Percentiles rank a stretch among this genome's conserved stretches.
Evolutionary conservation across 2,329 filamentous ascomycete species (phyloP).

Genomic region (Colletotrichum theobromicola): DNA sequence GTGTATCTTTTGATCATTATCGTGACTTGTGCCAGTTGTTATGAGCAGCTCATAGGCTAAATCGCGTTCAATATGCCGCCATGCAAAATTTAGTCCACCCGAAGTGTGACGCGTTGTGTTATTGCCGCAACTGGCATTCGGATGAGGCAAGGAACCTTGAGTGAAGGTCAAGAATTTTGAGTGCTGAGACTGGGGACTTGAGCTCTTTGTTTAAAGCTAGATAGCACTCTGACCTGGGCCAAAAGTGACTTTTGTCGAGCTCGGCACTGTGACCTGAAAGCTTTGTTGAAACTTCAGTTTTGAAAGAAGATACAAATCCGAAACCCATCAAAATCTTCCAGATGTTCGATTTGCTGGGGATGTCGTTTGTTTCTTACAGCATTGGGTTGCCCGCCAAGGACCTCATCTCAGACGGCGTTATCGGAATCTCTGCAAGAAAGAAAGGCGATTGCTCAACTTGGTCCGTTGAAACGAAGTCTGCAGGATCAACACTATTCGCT

Average conservation of each 20-base stretch:
- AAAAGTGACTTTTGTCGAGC: neutral
- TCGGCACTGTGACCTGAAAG: neutral
- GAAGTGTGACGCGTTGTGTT: neutral
- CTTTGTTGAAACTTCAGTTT: too few relatives aligned
- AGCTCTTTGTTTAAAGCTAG: neutral
- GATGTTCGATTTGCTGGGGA: rapidly evolving
- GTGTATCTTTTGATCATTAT: too few relatives aligned
- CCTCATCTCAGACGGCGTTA: too few relatives aligned
- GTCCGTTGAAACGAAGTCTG: neutral
- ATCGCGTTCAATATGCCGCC: too few relatives aligned
- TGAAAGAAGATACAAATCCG: too few relatives aligned
- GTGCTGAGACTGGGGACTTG: too few relatives aligned
- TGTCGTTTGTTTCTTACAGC: neutral
- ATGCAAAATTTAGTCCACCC: too few relatives aligned
- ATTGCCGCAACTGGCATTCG: rapidly evolving
- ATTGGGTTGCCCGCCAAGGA: neutral
- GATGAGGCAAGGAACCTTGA: neutral
- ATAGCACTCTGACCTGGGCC: neutral
- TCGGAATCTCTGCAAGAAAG: too few relatives aligned
- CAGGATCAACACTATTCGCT: too few relatives aligned
- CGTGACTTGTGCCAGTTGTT: too few relatives aligned
- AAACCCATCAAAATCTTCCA: too few relatives aligned
- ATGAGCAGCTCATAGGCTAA: too few relatives aligned
- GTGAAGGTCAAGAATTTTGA: neutral
- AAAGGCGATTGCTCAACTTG: neutral